These are phyloP conservation scores for Sarocladium kiliense DNA, from an alignment of 2,329 filamentous ascomycete species.

Conservation along the genomic window DNA sequence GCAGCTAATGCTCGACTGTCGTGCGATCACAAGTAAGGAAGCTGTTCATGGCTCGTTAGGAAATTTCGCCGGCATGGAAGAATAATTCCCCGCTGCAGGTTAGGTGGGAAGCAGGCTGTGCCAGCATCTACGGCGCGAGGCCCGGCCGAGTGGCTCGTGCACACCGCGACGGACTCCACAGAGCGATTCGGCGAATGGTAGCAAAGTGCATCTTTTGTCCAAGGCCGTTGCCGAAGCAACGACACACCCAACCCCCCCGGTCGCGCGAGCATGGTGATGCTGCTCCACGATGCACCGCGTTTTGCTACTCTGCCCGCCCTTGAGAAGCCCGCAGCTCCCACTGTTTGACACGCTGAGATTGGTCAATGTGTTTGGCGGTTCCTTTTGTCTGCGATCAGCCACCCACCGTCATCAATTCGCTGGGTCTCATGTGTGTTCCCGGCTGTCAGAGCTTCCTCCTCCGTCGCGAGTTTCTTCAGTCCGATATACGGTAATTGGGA, in stretches of 20 bases:
- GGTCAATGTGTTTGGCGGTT: not conserved
- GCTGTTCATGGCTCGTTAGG: not conserved
- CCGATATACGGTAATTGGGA: not conserved
- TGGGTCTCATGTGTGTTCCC: not conserved
- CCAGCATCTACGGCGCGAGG: not conserved
- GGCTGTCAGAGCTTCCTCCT: not conserved
- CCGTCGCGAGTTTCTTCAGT: not conserved
- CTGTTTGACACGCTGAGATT: conserved; percentile 10
- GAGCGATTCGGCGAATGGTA: not conserved
- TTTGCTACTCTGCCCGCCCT: not conserved
- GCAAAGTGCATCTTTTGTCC: conserved; percentile 7
- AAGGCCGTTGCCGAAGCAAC: conserved; percentile 2
- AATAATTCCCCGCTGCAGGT: conserved; percentile 1
- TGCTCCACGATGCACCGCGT: conserved; percentile 7
- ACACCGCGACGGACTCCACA: conserved; percentile 1
- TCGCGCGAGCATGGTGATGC: conserved; percentile 3
- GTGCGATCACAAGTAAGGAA: conserved; percentile 1
- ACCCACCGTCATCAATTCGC: conserved; percentile 5
- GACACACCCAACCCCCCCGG: conserved; percentile 3
- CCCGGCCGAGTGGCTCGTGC: not conserved
- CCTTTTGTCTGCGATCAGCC: conserved; percentile 3
- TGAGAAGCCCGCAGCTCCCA: conserved; percentile 7
- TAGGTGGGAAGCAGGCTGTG: not conserved
- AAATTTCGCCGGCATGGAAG: conserved; percentile 8
- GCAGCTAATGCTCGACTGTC: not conserved